phyloP scores from a whole-genome alignment of 2,329 filamentous ascomycete species.

The Aschersonia sp. region DNA sequence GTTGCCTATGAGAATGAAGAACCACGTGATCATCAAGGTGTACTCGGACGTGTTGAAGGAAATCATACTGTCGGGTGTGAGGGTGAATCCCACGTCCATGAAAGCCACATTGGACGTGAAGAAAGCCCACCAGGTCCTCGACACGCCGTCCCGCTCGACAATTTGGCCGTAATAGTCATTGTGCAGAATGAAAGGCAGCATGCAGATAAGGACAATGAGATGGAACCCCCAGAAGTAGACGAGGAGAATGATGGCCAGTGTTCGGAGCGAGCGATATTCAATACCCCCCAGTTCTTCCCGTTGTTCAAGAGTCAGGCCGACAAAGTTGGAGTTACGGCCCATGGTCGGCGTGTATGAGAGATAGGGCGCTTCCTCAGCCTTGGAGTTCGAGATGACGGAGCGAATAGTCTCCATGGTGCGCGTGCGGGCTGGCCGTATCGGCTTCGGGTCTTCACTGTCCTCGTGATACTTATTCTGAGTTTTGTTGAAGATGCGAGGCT shows the following conservation, averaged over 20 bases:
- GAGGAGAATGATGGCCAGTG: slow-evolving; percentile 63
- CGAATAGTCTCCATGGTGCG: slow-evolving; percentile 46
- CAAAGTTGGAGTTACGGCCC: slow-evolving; percentile 83
- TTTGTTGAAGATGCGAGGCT: slow-evolving; percentile 22
- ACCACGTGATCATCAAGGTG: slow-evolving; percentile 62
- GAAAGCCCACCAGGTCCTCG: slow-evolving; percentile 77
- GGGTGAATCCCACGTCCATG: slow-evolving; percentile 85
- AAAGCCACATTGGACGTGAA: slow-evolving; percentile 82
- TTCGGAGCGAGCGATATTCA: slow-evolving; percentile 85
- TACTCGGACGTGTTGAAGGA: slow-evolving; percentile 70
- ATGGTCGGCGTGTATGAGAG: slow-evolving; percentile 89
- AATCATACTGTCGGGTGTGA: slow-evolving; percentile 88
- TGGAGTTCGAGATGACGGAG: slow-evolving; percentile 38
- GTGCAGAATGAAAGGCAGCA: slow-evolving; percentile 69
- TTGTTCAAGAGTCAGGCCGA: slow-evolving; percentile 77
- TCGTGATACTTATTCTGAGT: slow-evolving; percentile 24
- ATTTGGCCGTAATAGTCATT: slow-evolving; percentile 47
- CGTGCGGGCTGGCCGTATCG: slow-evolving; percentile 16
- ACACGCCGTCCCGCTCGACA: slow-evolving; percentile 47
- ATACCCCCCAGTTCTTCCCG: slow-evolving; percentile 92
- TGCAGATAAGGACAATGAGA: slow-evolving; percentile 54
- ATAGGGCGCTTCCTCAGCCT: slow-evolving; percentile 60
- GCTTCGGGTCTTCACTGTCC: slow-evolving; percentile 14
- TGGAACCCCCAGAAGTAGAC: slow-evolving; percentile 77
- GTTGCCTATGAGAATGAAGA: slow-evolving; percentile 87